Conservation (phyloP, 2,329 filamentous ascomycete genomes). For the Penicillium sp. region DNA sequence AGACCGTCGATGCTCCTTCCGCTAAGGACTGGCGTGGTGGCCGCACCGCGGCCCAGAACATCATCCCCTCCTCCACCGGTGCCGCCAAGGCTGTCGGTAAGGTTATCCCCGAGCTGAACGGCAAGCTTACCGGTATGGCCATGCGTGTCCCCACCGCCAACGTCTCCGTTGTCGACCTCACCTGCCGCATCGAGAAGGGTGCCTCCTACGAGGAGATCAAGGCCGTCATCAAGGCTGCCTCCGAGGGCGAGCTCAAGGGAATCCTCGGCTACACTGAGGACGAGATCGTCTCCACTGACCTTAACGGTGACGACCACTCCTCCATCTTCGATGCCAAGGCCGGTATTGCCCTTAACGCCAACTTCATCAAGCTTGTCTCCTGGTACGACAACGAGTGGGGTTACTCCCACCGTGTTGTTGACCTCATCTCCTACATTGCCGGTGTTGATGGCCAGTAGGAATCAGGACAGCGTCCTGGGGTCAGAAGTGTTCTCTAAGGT, state of each 20-base stretch:
- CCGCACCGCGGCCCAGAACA: conserved; percentile 98
- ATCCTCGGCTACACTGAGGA: conserved; percentile 96
- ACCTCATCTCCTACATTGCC: conserved; percentile 74
- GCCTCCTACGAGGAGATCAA: conserved; percentile 82
- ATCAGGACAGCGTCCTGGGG: conserved; percentile 35
- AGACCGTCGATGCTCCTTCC: conserved; percentile 97
- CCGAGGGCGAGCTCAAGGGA: conserved; percentile 82
- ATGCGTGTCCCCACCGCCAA: conserved; percentile 99
- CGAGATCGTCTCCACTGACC: conserved; percentile 88
- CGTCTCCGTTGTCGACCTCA: conserved; percentile 98
- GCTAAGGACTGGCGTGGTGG: conserved; percentile 99
- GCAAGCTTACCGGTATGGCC: conserved; percentile 99
- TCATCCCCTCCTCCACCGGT: conserved; percentile 98
- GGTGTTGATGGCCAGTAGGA: conserved; percentile 66
- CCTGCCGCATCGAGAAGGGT: conserved; percentile 87
- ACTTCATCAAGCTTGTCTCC: conserved; percentile 97
- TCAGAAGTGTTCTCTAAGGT: conserved; percentile 39
- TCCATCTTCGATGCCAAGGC: conserved; percentile 99
- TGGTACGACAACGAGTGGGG: conserved; percentile 99
- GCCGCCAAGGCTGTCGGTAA: conserved; percentile 99
- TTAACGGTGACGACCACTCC: conserved; percentile 89
- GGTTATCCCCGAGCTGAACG: conserved; percentile 96
- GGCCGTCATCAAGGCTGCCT: conserved; percentile 81
- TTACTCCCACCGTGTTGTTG: conserved; percentile 93
- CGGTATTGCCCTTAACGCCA: conserved; percentile 95